Base-by-base conservation (phyloP, 495 filamentous ascomycete genomes). In the Aspergillus wentii region DNA sequence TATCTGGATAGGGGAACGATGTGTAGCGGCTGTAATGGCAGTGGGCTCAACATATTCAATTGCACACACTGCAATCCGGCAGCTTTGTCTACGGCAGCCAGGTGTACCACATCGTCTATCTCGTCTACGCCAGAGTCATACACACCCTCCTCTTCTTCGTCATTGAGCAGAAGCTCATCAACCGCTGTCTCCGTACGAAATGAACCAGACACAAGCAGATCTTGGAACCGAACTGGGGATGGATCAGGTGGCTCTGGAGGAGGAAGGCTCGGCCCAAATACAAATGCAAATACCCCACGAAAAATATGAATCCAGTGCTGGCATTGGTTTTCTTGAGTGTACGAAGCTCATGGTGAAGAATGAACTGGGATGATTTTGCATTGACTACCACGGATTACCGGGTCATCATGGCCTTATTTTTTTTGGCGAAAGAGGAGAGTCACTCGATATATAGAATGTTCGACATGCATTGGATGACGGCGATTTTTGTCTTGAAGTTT, bases 31-130 rank as follows among this genome's bases (percentile, higher is more conserved):
- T 68, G 64, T 31, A 49, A 49, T 8, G 64, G 64, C 17, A 51
- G 52, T 3, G 64, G 64, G 19, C 64, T 66, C 38, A 62, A 51
- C 30, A 54, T 64, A n/a, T 64, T 50, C 32, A 37, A 56, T 25
- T 68, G 64, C 31, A 31, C 41, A 16, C 64, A 58, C 34, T 68
- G 64, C 41, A 55, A 66, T 27, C 57, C 62, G n/a, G 38, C 51
- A 8, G 50, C 46, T 7, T 54, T 45, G 10, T 46, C 46, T 7
- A 33, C 51, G 14, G 33, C 47, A 8, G 40, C 29, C n/a, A 35
- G 27, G 25, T 37, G 32, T 25, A 11, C 21, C 5, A 40, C 21
- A 7, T 22, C 49, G 3, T 41, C 45, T n/a, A 33, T 35, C 1
- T 43, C 50, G 8, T 42, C 47, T 6, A 57, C 58, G 3, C 55